These are phyloP conservation scores for Lactifluus volemus DNA, from an alignment of 768 basidiomycete species.

Conservation along the genomic window DNA sequence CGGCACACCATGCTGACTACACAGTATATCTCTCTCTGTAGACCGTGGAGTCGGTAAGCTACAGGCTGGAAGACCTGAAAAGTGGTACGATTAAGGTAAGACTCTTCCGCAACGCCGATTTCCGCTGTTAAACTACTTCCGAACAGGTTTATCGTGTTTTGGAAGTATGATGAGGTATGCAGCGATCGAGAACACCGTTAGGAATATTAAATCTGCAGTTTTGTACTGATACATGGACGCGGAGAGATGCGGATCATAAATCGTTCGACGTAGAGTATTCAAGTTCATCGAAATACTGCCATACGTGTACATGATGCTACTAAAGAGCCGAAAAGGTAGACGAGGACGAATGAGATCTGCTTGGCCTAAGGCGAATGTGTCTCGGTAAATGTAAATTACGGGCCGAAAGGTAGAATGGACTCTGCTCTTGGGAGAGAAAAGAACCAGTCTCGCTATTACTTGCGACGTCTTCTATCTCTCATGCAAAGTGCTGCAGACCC, in stretches of 20 bases:
- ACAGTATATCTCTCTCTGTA: constrained; percentile 18
- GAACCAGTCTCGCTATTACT: background rate
- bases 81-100: constrained; percentile 71
- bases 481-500: background rate
- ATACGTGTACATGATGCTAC: background rate
- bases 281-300: background rate
- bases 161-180: constrained; percentile 23
- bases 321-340: background rate
- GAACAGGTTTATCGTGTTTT: constrained; percentile 26
- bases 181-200: background rate
- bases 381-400: background rate
- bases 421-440: background rate
- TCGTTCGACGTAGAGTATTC: background rate
- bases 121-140: background rate
- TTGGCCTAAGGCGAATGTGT: background rate
- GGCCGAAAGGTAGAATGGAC: background rate
- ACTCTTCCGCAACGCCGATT: background rate
- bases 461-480: background rate
- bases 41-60: constrained; percentile 74
- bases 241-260: background rate
- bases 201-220: background rate
- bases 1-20: background rate
- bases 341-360: background rate
- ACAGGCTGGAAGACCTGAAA: constrained; percentile 84
- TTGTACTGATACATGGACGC: background rate